Conservation (phyloP, 495 filamentous ascomycete genomes). For the Penicillium crystallinum region DNA sequence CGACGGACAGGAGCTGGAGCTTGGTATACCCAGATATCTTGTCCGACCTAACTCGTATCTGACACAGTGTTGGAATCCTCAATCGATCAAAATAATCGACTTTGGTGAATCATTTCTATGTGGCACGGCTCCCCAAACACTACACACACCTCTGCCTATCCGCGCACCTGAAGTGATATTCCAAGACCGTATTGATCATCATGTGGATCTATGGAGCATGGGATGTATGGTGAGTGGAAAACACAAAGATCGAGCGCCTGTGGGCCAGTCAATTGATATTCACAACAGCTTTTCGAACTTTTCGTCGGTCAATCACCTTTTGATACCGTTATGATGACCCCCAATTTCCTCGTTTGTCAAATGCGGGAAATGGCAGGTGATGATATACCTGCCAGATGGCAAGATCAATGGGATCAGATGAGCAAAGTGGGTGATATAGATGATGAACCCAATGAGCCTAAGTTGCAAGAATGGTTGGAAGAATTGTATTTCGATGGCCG, state of each 20-base stretch:
- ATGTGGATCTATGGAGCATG: conserved; percentile 41
- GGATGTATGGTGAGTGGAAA: conserved; percentile 34
- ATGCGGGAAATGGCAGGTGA: conserved; percentile 32
- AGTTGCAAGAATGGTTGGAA: conserved; percentile 34
- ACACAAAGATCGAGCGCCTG: neutral
- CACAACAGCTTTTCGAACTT: conserved; percentile 36
- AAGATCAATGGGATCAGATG: conserved; percentile 20
- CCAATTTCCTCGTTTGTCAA: conserved; percentile 26
- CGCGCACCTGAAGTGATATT: conserved; percentile 44
- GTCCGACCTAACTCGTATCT: conserved; percentile 25
- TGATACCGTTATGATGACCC: conserved; percentile 29
- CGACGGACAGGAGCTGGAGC: conserved; percentile 28
- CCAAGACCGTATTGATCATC: conserved; percentile 31
- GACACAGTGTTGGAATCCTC: conserved; percentile 14
- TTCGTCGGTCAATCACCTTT: conserved; percentile 35
- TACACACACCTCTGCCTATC: conserved; percentile 32
- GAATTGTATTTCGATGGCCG: conserved; percentile 30
- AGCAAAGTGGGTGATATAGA: conserved; percentile 5
- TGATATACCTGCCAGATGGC: conserved; percentile 29
- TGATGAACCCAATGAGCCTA: conserved; percentile 16
- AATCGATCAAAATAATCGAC: conserved; percentile 36
- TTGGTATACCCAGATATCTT: conserved; percentile 33
- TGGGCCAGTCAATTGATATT: conserved; percentile 8
- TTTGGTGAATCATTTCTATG: conserved; percentile 40
- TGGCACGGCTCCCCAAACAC: conserved; percentile 16